Evolutionary conservation across 176 grass and related monocot species (phyloP).

Genomic region (Carex cristatella): DNA sequence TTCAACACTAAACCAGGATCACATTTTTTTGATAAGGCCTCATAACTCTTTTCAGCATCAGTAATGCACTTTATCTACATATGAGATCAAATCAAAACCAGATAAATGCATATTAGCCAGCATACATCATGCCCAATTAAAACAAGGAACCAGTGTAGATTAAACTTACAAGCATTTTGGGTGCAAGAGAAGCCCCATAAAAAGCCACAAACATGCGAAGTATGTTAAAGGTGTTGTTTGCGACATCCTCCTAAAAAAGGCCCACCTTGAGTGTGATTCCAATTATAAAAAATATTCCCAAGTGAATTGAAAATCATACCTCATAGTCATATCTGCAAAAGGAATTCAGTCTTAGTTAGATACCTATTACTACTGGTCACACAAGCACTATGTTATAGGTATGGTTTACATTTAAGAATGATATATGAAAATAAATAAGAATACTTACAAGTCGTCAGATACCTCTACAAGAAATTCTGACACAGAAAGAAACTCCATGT

Average conservation of each 20-base stretch:
- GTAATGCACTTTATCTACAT: slow-evolving; percentile 66
- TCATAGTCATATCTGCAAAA: slow-evolving; percentile 93
- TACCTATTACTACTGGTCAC: background rate
- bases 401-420: background rate
- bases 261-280: slow-evolving; percentile 3
- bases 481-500: slow-evolving; percentile 93
- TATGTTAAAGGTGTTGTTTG: slow-evolving; percentile 74
- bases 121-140: background rate
- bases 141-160: slow-evolving; percentile 7
- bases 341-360: background rate
- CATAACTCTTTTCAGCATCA: slow-evolving; percentile 72
- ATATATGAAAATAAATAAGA: background rate
- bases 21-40: slow-evolving; percentile 48
- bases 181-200: slow-evolving; percentile 78
- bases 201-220: slow-evolving; percentile 75
- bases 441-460: slow-evolving; percentile 95
- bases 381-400: background rate
- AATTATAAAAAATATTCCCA: slow-evolving; percentile 21
- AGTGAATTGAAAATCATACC: slow-evolving; percentile 44
- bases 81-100: slow-evolving; percentile 15
- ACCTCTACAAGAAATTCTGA: slow-evolving; percentile 95
- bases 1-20: slow-evolving; percentile 45
- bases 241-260: slow-evolving; percentile 63
- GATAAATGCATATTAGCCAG: background rate
- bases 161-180: slow-evolving; percentile 70